A percentile compares a stretch with the other conserved stretches of the same genome.
These are phyloP conservation scores for Arabis hirsuta DNA, from an alignment of 345 rosid genomes.

Conservation along the genomic window DNA sequence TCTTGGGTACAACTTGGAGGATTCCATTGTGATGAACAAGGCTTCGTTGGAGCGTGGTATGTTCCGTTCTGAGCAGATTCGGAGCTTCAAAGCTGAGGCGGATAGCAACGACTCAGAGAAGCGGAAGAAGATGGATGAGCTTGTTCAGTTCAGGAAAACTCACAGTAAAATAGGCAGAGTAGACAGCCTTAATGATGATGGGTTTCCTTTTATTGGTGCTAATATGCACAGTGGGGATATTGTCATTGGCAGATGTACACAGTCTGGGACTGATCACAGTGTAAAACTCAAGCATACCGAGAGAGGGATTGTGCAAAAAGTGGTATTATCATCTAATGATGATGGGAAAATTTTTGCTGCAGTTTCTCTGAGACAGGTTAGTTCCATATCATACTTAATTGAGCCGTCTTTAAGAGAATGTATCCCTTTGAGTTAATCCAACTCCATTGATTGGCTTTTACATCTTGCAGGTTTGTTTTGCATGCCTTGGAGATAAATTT, in stretches of 20 bases:
- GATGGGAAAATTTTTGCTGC: slow-evolving; percentile 93
- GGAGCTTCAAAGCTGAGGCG: slow-evolving; percentile 92
- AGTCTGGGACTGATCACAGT: slow-evolving; percentile 82
- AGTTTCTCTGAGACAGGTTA: slow-evolving; percentile 88
- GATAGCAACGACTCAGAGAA: slow-evolving; percentile 78
- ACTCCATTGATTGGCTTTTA: slow-evolving; percentile 22
- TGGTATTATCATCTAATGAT: slow-evolving; percentile 82
- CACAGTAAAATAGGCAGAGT: slow-evolving; percentile 77
- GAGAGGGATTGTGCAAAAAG: slow-evolving; percentile 90
- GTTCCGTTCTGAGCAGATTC: slow-evolving; percentile 84
- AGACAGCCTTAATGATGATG: slow-evolving; percentile 91
- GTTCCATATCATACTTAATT: slow-evolving; percentile 22
- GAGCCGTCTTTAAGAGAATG: slow-evolving; percentile 17
- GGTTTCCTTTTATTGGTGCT: slow-evolving; percentile 85
- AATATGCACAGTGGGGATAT: slow-evolving; percentile 84
- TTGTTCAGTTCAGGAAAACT: slow-evolving; percentile 66
- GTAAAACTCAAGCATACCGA: slow-evolving; percentile 90
- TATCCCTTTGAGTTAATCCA: neutral
- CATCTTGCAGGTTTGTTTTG: slow-evolving; percentile 68
- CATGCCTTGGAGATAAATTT: slow-evolving; percentile 92
- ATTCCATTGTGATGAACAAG: slow-evolving; percentile 86
- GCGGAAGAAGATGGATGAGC: slow-evolving; percentile 61
- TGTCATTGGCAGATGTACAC: slow-evolving; percentile 81
- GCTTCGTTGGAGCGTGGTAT: slow-evolving; percentile 92
- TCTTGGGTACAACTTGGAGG: slow-evolving; percentile 94